Evolutionary conservation across 2,329 filamentous ascomycete genomes (phyloP).

Genomic region (Celoporthe dispersa): DNA sequence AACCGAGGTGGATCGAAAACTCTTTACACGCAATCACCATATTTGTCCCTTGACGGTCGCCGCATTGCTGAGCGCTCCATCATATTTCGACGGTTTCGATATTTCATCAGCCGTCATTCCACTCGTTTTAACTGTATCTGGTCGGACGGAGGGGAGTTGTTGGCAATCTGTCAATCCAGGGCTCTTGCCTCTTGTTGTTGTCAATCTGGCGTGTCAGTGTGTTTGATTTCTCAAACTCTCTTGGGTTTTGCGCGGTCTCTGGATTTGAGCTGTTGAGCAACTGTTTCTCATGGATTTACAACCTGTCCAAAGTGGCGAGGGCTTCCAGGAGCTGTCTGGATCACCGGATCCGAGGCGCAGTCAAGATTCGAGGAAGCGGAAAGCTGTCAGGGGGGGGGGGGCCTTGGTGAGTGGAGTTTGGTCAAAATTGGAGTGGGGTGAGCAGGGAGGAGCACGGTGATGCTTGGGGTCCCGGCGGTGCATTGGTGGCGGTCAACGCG

Average conservation of each 20-base stretch:
- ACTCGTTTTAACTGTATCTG: constrained; percentile 29
- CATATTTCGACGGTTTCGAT: constrained; percentile 22
- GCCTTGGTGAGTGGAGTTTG: constrained; percentile 26
- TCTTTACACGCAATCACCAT: constrained; percentile 13
- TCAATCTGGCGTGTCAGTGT: constrained; percentile 26
- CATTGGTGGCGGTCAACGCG: constrained; percentile 27
- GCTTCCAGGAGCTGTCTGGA: constrained; percentile 18
- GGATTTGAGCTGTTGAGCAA: constrained; percentile 24
- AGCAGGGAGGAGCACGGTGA: constrained; percentile 21
- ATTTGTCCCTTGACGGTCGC: constrained; percentile 11
- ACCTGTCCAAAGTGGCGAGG: constrained; percentile 18
- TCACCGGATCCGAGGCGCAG: constrained; percentile 22
- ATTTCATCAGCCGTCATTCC: constrained; percentile 20
- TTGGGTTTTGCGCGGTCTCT: constrained; percentile 19
- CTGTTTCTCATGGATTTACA: constrained; percentile 7
- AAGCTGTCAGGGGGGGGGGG: constrained; percentile 19
- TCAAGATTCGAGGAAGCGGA: constrained; percentile 24
- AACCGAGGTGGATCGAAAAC: constrained; percentile 7
- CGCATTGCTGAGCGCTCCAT: background rate
- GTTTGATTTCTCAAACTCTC: constrained; percentile 12
- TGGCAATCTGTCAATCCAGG: constrained; percentile 23
- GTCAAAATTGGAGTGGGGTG: constrained; percentile 28
- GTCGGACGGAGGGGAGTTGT: constrained; percentile 22
- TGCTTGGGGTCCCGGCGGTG: constrained; percentile 24
- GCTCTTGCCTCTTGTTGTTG: constrained; percentile 17